Base-by-base conservation (phyloP, 2,329 filamentous ascomycete genomes). In the Fusarium pseudograminearum region DNA sequence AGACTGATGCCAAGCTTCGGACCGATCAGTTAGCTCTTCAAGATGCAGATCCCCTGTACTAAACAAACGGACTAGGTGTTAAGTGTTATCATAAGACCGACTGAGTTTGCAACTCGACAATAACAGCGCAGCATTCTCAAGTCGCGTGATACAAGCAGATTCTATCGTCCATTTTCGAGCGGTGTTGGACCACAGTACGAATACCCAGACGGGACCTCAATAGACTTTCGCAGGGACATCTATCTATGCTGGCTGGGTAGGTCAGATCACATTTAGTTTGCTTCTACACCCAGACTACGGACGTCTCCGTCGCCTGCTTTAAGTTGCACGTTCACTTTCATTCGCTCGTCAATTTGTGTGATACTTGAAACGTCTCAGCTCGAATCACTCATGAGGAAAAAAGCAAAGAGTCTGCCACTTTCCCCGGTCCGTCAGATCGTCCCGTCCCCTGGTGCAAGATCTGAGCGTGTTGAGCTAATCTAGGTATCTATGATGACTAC, bases 381-480 rank as follows among this genome's bases (percentile, higher is more conserved):
- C 22, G 34, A 65, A 26, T 66, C 46, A 53, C 44, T 54, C 56
- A 58, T 44, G 41, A 53, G 33, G 33, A 62, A 63, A 48, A 63
- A 48, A 62, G 46, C 36, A 64, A 66, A 66, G 36, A 34, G 59
- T 50, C 55, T 45, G 33, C 33, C 42, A 48, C 40, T 57, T 58
- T 57, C 63, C 66, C 66, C 67, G 57, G 58, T 50, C 55, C 53
- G 61, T 51, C 57, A 73, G 70, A 73, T 73, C 70, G 65, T 71
- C 70, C 70, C 70, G 70, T 60, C 56, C 51, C 59, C 57, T 56
- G 54, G 65, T 67, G 68, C 61, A 55, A 71, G 70, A 73, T 73
- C 70, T 45, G 54, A 60, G 36, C 41, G 50, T 66, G 57, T 68
- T 53, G 60, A 55, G 52, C 63, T 56, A 52, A 65, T 63, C 58